Percentiles rank a stretch among this genome's conserved stretches.
Evolutionary conservation across 129 eudicot species (phyloP).

Genomic region (sunflower (Helianthus annuus)): HanXRQr2.0-SUNRISE NC_035435.2:99488492-99488991

Average conservation of each 20-base stretch:
- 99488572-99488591: constrained; percentile 30
- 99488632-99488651: constrained; percentile 21
- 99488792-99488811: background rate
- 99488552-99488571: constrained; percentile 13
- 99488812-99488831: background rate
- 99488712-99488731: constrained; percentile 84
- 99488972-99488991: background rate
- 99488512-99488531: no score
- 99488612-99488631: background rate
- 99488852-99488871: no score
- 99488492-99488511: no score
- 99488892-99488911: background rate
- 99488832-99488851: no score
- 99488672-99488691: constrained; percentile 19
- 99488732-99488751: constrained; percentile 94
- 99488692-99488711: constrained; percentile 92
- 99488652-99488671: constrained; percentile 19
- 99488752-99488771: constrained; percentile 28
- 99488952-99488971: background rate
- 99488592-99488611: constrained; percentile 15
- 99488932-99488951: background rate
- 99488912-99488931: background rate
- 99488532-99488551: no score
- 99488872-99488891: no score
- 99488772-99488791: background rate